Base-by-base conservation (phyloP, 1,139 yeast genomes). In the Geotrichum bryndzae region DNA sequence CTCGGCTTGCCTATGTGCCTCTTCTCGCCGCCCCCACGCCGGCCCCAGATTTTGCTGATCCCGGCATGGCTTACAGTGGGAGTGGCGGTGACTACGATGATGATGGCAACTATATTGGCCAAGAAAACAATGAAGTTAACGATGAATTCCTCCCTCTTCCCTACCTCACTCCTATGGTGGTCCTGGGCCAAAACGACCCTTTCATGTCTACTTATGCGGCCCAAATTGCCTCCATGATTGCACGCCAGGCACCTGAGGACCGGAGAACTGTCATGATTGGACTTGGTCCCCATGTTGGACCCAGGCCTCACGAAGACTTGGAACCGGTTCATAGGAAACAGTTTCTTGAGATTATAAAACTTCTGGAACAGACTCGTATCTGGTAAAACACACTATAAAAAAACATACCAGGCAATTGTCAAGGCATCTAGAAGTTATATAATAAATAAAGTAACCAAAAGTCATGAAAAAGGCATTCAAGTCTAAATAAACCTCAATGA, bases 211-310 rank as follows among this genome's bases (percentile, higher is more conserved):
- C 76, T n/a, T 76, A 74, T 60, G 75, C 79, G 2, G 68, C 73
- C 15, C 73, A 73, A 63, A 68, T 76, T 27, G 77, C 77, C 11
- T 72, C 78, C 2, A 58, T 75, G 59, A 68, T 76, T 3, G 67
- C 73, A 2, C 66, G 74, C 35, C 78, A 76, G 56, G 65, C 70
- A 3, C 77, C 78, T 0, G 73, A 74, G 27, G 79, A 76, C 60
- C 58, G 66, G 27, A 63, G 79, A 13, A 64, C 66, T 6, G 72
- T 76, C 18, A 68, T 76, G n/a, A 69, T 76, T n/a, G 77, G 78
- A 2, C 65, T 75, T 13, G 76, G 73, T 2, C 66, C 68, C 2
- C 67, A 68, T 31, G 53, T 72, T 48, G 77, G 77, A 2, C 76
- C 77, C 2, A 61, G 66, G 10, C 61, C 64, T 4, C 7, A 25